Percentiles rank a stretch among this genome's conserved stretches.
phyloP scores from a whole-genome alignment of 2,329 filamentous ascomycete genomes.

The Colletotrichum lindemuthianum region DNA sequence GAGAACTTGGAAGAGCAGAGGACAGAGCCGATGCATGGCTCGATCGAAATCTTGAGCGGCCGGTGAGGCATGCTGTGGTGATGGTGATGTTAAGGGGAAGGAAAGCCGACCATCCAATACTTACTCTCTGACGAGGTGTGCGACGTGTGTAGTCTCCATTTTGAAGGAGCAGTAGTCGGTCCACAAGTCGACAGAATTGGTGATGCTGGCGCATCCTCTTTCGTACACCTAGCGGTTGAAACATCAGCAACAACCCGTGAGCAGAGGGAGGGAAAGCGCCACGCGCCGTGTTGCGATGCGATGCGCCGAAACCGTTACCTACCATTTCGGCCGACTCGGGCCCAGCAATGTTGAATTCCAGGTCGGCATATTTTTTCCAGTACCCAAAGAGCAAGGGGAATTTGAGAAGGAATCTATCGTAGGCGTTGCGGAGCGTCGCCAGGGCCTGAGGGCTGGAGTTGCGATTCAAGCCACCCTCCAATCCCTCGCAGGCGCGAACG shows the following conservation, averaged over 20 bases:
- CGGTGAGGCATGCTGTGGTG: conserved; percentile 54
- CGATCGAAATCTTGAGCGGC: conserved; percentile 53
- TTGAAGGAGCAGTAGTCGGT: conserved; percentile 98
- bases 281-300: conserved; percentile 2
- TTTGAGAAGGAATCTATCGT: conserved; percentile 92
- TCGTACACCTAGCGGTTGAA: conserved; percentile 79
- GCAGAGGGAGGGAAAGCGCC: conserved; percentile 16
- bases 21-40: conserved; percentile 43
- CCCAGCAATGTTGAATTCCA: conserved; percentile 96
- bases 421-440: conserved; percentile 84
- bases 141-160: conserved; percentile 94
- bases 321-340: conserved; percentile 98
- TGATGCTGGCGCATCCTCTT: conserved; percentile 91
- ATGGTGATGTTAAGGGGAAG: conserved; percentile 71
- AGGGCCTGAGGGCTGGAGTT: conserved; percentile 97
- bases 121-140: conserved; percentile 99
- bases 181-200: conserved; percentile 95
- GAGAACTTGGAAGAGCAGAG: conserved; percentile 49
- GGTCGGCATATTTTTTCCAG: conserved; percentile 99
- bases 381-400: conserved; percentile 97
- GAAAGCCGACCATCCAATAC: conserved; percentile 74
- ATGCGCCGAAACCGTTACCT: conserved; percentile 42
- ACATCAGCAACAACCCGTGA: conserved; percentile 1
- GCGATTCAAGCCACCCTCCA: conserved; percentile 93
- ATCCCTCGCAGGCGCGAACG: conserved; percentile 80